Base-by-base conservation (phyloP, 148 eudicot genomes). In the Dysphania ambrosioides region DNA sequence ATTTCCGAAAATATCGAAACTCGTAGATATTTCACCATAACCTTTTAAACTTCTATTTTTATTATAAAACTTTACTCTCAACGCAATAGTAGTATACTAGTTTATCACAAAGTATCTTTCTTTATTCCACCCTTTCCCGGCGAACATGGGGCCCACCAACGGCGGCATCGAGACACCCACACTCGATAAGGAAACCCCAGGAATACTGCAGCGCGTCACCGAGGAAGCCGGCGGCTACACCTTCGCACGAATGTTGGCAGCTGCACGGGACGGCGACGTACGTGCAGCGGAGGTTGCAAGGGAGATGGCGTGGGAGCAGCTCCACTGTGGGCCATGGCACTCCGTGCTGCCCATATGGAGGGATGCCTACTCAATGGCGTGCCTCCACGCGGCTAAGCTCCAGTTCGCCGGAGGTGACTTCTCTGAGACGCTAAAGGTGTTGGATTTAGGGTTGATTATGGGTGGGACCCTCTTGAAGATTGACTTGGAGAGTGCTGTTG, bases 271-370 rank as follows among this genome's bases (percentile, higher is more conserved):
- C 4, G 86, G 83, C 2, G 93, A 87, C 80, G 66, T 74, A 36
- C 66, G 93, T 35, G 93, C 92, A 49, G 93, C 94, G 75, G 98
- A 95, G 88, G 89, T 86, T 51, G 89, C 97, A 47, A 80, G 83
- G 70, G 99, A 95, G 87, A 88, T 92, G 93, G 99, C 99, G 32
- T 95, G 99, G 99, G 99, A 95, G 85, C 99, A 95, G 82, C 88
- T 95, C 4, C 99, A 95, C 72, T 86, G 90, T 5, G 99, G 97
- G 0, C 99, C 99, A 2, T 90, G 97, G 99, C 81, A 86, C 76
- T 88, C 96, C 0, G 96, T 92, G 68, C 68, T 85, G 1, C 92
- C 96, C 2, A 72, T 85, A 2, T 95, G 99, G 99, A 75, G 97
- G 12, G 99, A 95, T 61, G 99, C 96, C 0, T 95, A 95, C 66